Base-by-base conservation (phyloP, 352 stramenopile species). In the Pythium pyrilobum region DNA sequence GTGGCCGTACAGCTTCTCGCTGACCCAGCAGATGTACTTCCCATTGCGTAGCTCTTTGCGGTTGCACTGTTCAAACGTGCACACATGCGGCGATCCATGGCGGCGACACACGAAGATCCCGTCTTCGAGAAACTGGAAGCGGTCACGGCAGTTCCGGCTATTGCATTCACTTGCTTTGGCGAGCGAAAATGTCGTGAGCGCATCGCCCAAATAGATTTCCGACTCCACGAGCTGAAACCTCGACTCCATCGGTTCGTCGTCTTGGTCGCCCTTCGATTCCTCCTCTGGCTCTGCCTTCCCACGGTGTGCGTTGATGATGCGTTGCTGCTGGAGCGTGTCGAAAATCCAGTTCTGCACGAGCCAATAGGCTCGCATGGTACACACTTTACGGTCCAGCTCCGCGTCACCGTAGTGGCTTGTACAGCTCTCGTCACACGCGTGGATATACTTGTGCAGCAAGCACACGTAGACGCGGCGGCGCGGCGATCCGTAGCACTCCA, bases 321-420 rank as follows among this genome's bases (percentile, higher is more conserved):
- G 45, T 15, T 62, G 45, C 32, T 55, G 44, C 45, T 87, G 73
- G 11, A 90, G 49, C 41, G 85, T 68, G 42, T 91, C 81, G 31
- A 85, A 89, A 32, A 91, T 41, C 81, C 81, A 91, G 41, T 85
- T 89, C 42, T 91, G 81, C 25, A 91, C 66, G 2, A 91, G 64
- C 81, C 77, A 89, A 47, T 80, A 89, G 11, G 81, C 81, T 38
- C 81, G 72, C 71, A 91, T 82, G 0, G 50, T 53, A 37, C 81
- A 91, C 42, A 91, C 81, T 27, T 79, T 76, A 24, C 69, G 65
- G 56, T 91, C 77, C 15, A 85, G 58, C 40, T 85, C 76, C 0
- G 74, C 62, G 34, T 86, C 79, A 1, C 66, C 67, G 49, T 72
- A 72, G 7, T 67, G 66, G 52, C 81, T 91, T 4, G 81, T 91